These are phyloP conservation scores for Penicillium bovifimosum DNA, from an alignment of 495 filamentous ascomycete genomes.

Conservation along the genomic window DNA sequence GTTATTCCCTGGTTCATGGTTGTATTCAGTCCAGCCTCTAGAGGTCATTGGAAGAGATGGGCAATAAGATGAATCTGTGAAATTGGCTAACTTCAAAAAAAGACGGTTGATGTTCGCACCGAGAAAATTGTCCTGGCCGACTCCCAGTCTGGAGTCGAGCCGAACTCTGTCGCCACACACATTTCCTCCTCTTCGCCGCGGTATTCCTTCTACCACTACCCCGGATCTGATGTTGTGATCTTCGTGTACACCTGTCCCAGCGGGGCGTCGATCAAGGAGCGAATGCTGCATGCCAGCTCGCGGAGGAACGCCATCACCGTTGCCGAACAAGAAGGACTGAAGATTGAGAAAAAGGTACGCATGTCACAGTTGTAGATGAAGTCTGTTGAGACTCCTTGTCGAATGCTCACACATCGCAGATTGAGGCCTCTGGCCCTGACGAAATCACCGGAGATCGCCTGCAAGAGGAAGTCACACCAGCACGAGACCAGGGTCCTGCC, in stretches of 20 bases:
- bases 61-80: conserved; percentile 5
- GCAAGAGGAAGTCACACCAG: conserved; percentile 70
- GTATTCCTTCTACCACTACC: conserved; percentile 84
- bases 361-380: not conserved
- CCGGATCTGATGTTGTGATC: conserved; percentile 59
- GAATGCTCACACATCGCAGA: conserved; percentile 29
- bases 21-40: not conserved
- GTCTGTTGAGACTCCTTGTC: not conserved
- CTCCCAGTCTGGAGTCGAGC: conserved; percentile 43
- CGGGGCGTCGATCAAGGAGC: conserved; percentile 75
- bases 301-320: conserved; percentile 64
- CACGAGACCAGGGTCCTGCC: conserved; percentile 54
- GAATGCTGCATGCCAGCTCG: conserved; percentile 90
- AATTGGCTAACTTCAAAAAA: conserved; percentile 30
- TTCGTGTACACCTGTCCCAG: conserved; percentile 94
- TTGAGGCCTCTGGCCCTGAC: conserved; percentile 63
- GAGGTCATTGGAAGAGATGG: not conserved
- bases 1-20: conserved; percentile 21
- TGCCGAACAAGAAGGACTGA: conserved; percentile 65
- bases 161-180: conserved; percentile 47
- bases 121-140: conserved; percentile 75
- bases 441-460: conserved; percentile 73
- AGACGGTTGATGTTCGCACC: conserved; percentile 57
- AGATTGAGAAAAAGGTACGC: conserved; percentile 66
- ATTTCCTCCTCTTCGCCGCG: conserved; percentile 82